These are phyloP conservation scores for Collybiopsis luxurians DNA, from an alignment of 768 basidiomycete species.

Conservation along the genomic window DNA sequence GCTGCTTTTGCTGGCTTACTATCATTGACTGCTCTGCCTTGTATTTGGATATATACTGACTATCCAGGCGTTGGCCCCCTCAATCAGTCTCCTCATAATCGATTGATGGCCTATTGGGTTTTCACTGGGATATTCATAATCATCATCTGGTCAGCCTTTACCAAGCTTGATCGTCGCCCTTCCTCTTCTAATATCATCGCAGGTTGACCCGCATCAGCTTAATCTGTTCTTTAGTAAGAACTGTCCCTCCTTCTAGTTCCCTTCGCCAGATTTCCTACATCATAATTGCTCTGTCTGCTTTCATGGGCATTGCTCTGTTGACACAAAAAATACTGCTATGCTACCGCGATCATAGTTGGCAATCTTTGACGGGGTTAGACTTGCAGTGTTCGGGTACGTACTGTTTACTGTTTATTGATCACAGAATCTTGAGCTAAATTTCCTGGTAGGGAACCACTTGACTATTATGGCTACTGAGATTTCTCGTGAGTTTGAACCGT, in stretches of 20 bases:
- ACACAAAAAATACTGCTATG: not conserved
- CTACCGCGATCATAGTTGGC: not conserved
- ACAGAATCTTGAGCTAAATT: no score
- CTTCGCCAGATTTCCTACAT: not conserved
- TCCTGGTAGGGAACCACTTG: not conserved
- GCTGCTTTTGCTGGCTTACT: not conserved
- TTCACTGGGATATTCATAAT: slow-evolving; percentile 1
- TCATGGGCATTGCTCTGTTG: not conserved
- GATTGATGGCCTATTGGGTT: slow-evolving; percentile 10
- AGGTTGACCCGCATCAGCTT: not conserved
- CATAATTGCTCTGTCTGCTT: not conserved
- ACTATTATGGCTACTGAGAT: not conserved
- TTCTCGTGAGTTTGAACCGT: slow-evolving; percentile 1
- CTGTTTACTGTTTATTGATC: not conserved
- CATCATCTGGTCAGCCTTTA: not conserved
- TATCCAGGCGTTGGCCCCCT: not conserved
- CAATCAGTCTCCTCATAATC: not conserved
- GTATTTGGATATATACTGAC: slow-evolving; percentile 5
- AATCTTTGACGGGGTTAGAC: not conserved
- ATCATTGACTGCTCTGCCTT: slow-evolving; percentile 2
- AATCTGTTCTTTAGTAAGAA: not conserved
- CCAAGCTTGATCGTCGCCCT: not conserved
- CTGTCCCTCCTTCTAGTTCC: not conserved
- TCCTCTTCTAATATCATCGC: not conserved
- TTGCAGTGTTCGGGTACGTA: not conserved